Conservation (phyloP, 1,139 yeast genomes). For the Geotrichum armillariae region DNA sequence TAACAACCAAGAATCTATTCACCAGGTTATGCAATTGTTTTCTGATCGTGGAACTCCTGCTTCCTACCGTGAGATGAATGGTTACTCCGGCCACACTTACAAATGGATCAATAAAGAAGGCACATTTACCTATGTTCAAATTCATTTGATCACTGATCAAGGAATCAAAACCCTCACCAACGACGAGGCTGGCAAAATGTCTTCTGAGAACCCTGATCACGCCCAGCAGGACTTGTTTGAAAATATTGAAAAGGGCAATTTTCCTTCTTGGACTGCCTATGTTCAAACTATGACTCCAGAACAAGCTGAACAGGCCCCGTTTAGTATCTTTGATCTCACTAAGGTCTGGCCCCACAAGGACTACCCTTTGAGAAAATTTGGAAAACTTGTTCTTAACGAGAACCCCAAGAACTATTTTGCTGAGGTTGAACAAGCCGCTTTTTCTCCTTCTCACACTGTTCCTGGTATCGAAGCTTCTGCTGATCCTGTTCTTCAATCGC, state of each 20-base stretch:
- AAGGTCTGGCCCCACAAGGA: constrained; percentile 81
- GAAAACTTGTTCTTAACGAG: constrained; percentile 65
- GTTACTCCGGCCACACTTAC: constrained; percentile 76
- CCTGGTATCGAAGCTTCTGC: constrained; percentile 85
- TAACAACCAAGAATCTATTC: constrained; percentile 61
- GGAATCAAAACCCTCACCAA: constrained; percentile 58
- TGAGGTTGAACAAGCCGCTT: constrained; percentile 80
- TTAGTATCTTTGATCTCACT: constrained; percentile 66
- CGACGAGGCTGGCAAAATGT: constrained; percentile 56
- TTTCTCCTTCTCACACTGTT: constrained; percentile 80
- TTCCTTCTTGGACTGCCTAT: constrained; percentile 65
- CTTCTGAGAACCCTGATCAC: constrained; percentile 64
- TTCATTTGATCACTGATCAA: constrained; percentile 61
- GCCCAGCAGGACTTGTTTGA: constrained; percentile 58
- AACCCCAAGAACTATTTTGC: constrained; percentile 79
- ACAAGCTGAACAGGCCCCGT: constrained; percentile 56
- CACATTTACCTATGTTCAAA: constrained; percentile 64
- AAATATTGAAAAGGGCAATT: constrained; percentile 57
- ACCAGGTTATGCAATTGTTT: constrained; percentile 63
- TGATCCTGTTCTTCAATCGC: constrained; percentile 83
- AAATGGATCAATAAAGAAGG: constrained; percentile 68
- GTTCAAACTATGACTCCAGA: constrained; percentile 73
- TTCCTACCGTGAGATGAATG: constrained; percentile 64
- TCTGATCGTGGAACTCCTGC: constrained; percentile 76
- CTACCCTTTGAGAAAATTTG: constrained; percentile 73